Evolutionary conservation across 148 eudicot species (phyloP), one percentile per base, ranked within the genome.

Genomic region (Amaranthus hypochondriacus): DNA sequence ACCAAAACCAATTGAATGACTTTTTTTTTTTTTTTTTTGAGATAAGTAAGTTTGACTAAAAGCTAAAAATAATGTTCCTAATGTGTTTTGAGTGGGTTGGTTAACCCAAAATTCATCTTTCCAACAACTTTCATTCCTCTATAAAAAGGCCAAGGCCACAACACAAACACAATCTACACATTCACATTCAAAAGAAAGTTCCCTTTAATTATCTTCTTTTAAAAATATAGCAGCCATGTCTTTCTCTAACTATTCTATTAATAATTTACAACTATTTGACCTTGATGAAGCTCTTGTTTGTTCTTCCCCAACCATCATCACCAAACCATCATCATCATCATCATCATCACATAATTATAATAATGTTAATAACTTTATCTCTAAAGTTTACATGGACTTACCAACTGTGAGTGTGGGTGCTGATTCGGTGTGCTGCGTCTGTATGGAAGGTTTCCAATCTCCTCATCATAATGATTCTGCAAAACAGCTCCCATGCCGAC

Each of bases 401-500:
- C 85, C 85, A 9, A 72, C 62, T 42, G 83, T 71, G 0, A 13
- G 44, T 48, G 81, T 65, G 9, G 71, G n/a, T 0, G 51, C 5
- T 43, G 82, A 28, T 49, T 79, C 76, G 4, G 82, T 68, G 50
- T 89, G 92, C 76, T 73, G 84, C 28, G 83, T 89, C 0, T 89
- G 92, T 83, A 81, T 85, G 90, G 92, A 87, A 79, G 75, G 70
- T 1, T 84, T 83, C 72, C 54, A 63, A 18, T n/a, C 70, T n/a
- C 62, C 54, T 3, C 62, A 49, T 63, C 13, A 60, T 46, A 9
- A 21, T 54, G 28, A 48, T 21, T 64, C 5, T 12, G 86, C 79
- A 5, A 78, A 83, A 46, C 79, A 76, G 64, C 77, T 82, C 55
- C 78, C 83, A 2, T 89, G 92, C 5, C 87, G 90, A 49, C 92